A percentile compares a stretch with the other conserved stretches of the same genome.
Conservation (phyloP, 768 basidiomycete species). For the Multifurca ochricompacta region DNA sequence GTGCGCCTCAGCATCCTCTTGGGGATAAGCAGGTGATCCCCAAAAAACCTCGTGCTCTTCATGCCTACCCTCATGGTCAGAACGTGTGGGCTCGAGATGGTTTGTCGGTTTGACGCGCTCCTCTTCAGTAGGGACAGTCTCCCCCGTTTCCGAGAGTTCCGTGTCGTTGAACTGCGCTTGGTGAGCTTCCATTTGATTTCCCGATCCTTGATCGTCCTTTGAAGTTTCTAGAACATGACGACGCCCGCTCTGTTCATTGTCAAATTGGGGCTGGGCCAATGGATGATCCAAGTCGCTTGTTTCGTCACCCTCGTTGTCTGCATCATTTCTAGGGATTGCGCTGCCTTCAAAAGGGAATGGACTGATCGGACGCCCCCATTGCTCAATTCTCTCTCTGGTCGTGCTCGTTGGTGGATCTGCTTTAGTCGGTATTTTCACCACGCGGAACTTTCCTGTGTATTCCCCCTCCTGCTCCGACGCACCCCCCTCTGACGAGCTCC, state of each 20-base stretch:
- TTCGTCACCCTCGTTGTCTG: conserved; percentile 23
- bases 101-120: neutral
- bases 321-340: conserved; percentile 24
- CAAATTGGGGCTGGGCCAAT: neutral
- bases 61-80: neutral
- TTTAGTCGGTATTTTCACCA: conserved; percentile 52
- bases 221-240: conserved; percentile 1
- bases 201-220: neutral
- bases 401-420: conserved; percentile 55
- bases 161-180: neutral
- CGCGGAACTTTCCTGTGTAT: conserved; percentile 58
- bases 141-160: neutral
- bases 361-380: conserved; percentile 65
- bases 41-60: neutral
- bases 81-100: neutral
- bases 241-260: neutral
- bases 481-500: conserved; percentile 22
- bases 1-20: neutral
- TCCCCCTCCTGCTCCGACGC: conserved; percentile 44
- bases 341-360: conserved; percentile 42
- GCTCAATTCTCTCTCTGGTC: conserved; percentile 41
- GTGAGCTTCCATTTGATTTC: neutral
- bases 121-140: neutral
- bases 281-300: conserved; percentile 7
- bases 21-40: neutral